phyloP scores from a whole-genome alignment of 495 filamentous ascomycete species.

The Aspergillus haitiensis region DNA sequence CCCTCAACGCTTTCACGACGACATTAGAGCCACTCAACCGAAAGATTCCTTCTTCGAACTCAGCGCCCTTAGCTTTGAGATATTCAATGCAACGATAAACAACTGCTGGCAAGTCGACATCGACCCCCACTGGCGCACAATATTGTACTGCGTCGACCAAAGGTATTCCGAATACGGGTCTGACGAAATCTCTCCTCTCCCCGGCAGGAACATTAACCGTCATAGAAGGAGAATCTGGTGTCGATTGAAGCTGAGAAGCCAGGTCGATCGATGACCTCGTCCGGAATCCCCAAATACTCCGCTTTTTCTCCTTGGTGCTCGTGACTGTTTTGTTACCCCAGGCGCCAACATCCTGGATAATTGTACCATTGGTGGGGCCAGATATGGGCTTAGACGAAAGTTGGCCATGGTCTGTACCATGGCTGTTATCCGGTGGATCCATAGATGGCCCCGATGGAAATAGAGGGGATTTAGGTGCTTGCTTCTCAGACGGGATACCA shows the following conservation, averaged over 20 bases:
- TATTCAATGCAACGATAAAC: constrained; percentile 97
- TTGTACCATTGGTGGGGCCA: constrained; percentile 77
- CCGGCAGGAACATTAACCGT: constrained; percentile 36
- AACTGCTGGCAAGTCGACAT: constrained; percentile 82
- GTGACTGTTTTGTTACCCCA: constrained; percentile 75
- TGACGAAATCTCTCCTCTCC: constrained; percentile 57
- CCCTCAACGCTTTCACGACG: constrained; percentile 85
- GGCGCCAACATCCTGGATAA: constrained; percentile 80
- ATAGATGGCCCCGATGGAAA: constrained; percentile 29
- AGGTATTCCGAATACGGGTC: constrained; percentile 82
- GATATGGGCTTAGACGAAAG: constrained; percentile 70
- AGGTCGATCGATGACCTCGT: constrained; percentile 63
- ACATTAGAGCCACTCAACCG: constrained; percentile 91
- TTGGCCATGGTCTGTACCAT: constrained; percentile 24
- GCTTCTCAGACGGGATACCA: constrained; percentile 51
- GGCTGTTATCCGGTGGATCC: constrained; percentile 30
- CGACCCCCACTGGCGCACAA: constrained; percentile 68
- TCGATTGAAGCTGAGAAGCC: constrained; percentile 40
- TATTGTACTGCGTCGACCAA: constrained; percentile 83
- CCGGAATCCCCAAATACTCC: constrained; percentile 92
- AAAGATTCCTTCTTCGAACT: constrained; percentile 92
- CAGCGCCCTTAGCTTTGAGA: constrained; percentile 77
- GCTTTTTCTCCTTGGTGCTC: constrained; percentile 74
- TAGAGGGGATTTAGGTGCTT: constrained; percentile 36
- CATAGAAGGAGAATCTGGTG: constrained; percentile 38